phyloP scores from a whole-genome alignment of 1,284 basidiomycete genomes.

The Phlebopus sp. region DNA sequence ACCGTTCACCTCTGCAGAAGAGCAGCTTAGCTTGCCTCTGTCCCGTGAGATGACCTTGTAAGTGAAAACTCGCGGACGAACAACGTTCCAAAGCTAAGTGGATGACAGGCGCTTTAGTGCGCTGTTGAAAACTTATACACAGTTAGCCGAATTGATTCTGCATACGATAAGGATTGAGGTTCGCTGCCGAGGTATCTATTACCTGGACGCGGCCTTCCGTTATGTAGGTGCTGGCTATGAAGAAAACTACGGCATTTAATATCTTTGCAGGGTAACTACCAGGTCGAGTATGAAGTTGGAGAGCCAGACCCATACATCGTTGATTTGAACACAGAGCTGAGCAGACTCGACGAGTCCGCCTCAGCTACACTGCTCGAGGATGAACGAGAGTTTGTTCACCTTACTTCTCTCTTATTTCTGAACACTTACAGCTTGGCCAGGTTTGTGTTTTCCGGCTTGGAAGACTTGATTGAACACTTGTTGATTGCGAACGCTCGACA shows the following conservation, averaged over 20 bases:
- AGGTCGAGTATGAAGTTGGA: conserved; percentile 74
- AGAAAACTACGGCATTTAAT: conserved; percentile 2
- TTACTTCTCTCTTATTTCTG: conserved; percentile 5
- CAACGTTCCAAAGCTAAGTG: conserved; percentile 4
- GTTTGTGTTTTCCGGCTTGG: conserved; percentile 86
- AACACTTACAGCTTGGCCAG: conserved; percentile 37
- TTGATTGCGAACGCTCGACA: conserved; percentile 75
- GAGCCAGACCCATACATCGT: conserved; percentile 91
- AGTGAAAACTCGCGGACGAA: conserved; percentile 30
- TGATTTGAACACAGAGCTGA: conserved; percentile 83
- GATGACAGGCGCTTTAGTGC: conserved; percentile 80
- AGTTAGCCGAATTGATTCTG: conserved; percentile 83
- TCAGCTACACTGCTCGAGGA: conserved; percentile 57
- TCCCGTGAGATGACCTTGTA: conserved; percentile 86
- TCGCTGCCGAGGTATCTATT: conserved; percentile 81
- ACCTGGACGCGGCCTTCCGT: conserved; percentile 76
- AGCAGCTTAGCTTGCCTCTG: conserved; percentile 68
- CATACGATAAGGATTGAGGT: conserved; percentile 90
- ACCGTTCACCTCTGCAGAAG: conserved; percentile 30
- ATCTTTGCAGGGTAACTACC: conserved; percentile 71
- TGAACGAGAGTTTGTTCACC: conserved; percentile 60
- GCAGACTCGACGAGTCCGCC: conserved; percentile 73
- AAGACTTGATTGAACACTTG: conserved; percentile 83
- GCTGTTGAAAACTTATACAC: conserved; percentile 85
- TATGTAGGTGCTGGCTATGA: conserved; percentile 46